These are phyloP conservation scores for Sugiyamaella japonica DNA, from an alignment of 1,139 yeast genomes.

Conservation along the genomic window DNA sequence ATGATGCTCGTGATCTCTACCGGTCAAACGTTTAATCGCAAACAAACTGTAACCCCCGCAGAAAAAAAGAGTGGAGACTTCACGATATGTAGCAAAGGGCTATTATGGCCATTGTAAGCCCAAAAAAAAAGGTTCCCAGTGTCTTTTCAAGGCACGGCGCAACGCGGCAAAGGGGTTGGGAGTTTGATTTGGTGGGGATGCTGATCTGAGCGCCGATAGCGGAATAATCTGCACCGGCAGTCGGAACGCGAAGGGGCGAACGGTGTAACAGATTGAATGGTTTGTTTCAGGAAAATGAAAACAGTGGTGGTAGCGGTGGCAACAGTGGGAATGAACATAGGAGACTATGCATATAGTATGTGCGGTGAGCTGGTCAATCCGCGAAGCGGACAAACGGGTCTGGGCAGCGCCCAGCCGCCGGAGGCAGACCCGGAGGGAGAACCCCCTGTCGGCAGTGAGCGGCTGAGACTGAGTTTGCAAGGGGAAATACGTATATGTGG, in stretches of 20 bases:
- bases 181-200: neutral
- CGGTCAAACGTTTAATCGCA: neutral
- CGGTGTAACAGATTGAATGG: too few species aligned
- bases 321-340: too few species aligned
- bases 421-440: neutral
- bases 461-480: too few species aligned
- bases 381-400: neutral
- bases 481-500: too few species aligned
- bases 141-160: neutral
- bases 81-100: neutral
- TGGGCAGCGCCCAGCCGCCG: too few species aligned
- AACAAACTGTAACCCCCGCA: conserved; percentile 1
- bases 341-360: too few species aligned
- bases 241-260: too few species aligned
- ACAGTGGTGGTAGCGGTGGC: too few species aligned
- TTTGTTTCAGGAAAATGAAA: too few species aligned
- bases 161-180: neutral
- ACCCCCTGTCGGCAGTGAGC: neutral
- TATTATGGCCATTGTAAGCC: neutral
- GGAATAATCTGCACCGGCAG: too few species aligned
- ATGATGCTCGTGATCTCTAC: neutral
- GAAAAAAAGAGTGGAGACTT: neutral
- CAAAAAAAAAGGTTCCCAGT: too few species aligned
- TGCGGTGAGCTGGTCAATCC: neutral
- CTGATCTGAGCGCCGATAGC: too few species aligned